Evolutionary conservation across 805 yeast species (phyloP).

Genomic region (Saccharomycopsis oosterbeekiorum): DNA sequence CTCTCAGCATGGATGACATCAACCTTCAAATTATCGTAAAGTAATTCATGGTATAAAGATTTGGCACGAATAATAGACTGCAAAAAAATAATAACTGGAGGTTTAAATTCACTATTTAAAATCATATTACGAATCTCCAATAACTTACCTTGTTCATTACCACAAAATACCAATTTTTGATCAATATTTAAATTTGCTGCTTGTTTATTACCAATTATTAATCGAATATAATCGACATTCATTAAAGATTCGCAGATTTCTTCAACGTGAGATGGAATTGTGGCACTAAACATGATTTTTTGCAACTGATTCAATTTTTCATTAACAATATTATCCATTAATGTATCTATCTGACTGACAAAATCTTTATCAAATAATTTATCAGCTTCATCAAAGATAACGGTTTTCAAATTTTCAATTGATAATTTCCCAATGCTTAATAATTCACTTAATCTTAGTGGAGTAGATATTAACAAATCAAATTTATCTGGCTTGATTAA

Average conservation of each 20-base stretch:
- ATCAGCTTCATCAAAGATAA: slow-evolving; percentile 94
- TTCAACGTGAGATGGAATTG: slow-evolving; percentile 89
- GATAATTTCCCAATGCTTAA: slow-evolving; percentile 52
- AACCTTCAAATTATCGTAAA: slow-evolving; percentile 86
- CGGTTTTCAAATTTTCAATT: slow-evolving; percentile 55
- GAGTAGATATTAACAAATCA: slow-evolving; percentile 81
- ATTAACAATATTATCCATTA: slow-evolving; percentile 30
- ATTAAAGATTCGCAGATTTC: slow-evolving; percentile 77
- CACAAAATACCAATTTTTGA: slow-evolving; percentile 77
- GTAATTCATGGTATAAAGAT: slow-evolving; percentile 84
- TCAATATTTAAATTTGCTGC: slow-evolving; percentile 81
- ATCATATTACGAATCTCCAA: slow-evolving; percentile 85
- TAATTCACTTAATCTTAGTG: slow-evolving; percentile 75
- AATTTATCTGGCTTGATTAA: slow-evolving; percentile 35
- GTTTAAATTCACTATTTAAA: slow-evolving; percentile 73
- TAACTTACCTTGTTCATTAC: slow-evolving; percentile 91
- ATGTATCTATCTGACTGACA: slow-evolving; percentile 84
- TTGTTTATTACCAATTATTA: slow-evolving; percentile 87
- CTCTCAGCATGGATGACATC: slow-evolving; percentile 95
- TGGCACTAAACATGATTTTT: slow-evolving; percentile 87
- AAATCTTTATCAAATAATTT: slow-evolving; percentile 80
- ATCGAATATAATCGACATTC: slow-evolving; percentile 67
- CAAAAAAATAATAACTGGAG: slow-evolving; percentile 86
- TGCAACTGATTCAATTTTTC: slow-evolving; percentile 24
- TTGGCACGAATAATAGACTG: slow-evolving; percentile 92